Base-by-base conservation (phyloP, 257 asterid species). In the Anisodus acutangulus region DNA sequence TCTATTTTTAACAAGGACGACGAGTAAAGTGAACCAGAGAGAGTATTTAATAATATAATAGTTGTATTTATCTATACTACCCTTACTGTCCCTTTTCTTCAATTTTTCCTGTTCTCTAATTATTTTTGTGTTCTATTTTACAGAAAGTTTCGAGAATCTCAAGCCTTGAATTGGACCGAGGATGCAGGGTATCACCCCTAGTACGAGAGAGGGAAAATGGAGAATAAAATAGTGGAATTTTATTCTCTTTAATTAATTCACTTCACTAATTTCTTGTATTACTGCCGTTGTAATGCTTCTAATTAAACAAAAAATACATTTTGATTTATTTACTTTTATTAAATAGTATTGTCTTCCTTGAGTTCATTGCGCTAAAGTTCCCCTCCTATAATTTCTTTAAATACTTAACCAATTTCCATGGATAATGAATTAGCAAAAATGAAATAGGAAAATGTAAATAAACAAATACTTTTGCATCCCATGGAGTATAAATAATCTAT, bases 111-210 rank as follows among this genome's bases (percentile, higher is more conserved):
- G 4, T 58, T 41, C 2, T 41, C 3, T 47, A 2, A 19, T 63
- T 22, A 3, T 22, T 19, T 72, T 13, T 11, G 10, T 72, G 19
- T 47, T 47, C 57, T 71, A 71, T 41, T 72, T n/a, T 47, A 47
- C 11, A 72, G 80, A 1, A 1, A 19, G 45, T 45, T 17, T 72
- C 19, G 9, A 72, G 37, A 22, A 49, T 0, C 7, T 72, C 41
- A 47, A n/a, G 59, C 60, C n/a, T 5, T 72, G 60, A 72, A 19
- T 4, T 4, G 35, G 10, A 72, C 41, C 41, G 45, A n/a, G 11
- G 59, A 72, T 31, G 80, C 9, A 12, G 57, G 79, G 55, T 9
- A 70, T 45, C 79, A 70, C 55, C 79, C 12, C 57, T 10, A 70
- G 13, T 16, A 70, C 31, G 78, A 70, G 78, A 39, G 8, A 12